Percentiles rank a stretch among this genome's conserved stretches.
Conservation (phyloP, 371 early-diverging fungal species). For the Conidiobolus incongruus region DNA sequence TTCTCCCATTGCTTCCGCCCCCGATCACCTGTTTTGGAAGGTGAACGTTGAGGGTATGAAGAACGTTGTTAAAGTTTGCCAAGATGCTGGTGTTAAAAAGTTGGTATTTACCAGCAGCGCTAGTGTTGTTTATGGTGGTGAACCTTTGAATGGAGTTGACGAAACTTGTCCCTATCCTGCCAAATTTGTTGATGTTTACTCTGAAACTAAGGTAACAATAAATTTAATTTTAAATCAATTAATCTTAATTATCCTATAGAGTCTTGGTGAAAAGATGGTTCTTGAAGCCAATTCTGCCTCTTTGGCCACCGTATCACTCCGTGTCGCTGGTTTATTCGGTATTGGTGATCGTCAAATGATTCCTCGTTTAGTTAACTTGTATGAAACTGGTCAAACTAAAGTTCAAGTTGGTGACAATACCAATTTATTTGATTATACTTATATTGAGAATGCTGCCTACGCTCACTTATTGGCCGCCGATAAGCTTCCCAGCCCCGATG, state of each 20-base stretch:
- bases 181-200: constrained; percentile 65
- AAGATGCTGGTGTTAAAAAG: constrained; percentile 30
- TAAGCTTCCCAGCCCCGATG: constrained; percentile 23
- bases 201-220: constrained; percentile 57
- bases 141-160: constrained; percentile 50
- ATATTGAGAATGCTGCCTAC: constrained; percentile 80
- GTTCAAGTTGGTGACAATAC: constrained; percentile 75
- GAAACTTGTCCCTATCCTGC: constrained; percentile 52
- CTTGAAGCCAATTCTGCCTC: constrained; percentile 45
- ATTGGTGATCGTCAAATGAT: constrained; percentile 75
- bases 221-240: not conserved
- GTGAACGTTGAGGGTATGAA: constrained; percentile 81
- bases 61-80: constrained; percentile 61
- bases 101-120: constrained; percentile 74
- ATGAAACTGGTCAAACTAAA: constrained; percentile 40
- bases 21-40: constrained; percentile 26
- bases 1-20: constrained; percentile 58
- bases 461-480: constrained; percentile 78
- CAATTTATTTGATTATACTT: constrained; percentile 75
- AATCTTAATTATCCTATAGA: constrained; percentile 11
- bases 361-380: constrained; percentile 49
- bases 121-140: constrained; percentile 69
- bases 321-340: constrained; percentile 86
- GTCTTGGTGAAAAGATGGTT: constrained; percentile 61
- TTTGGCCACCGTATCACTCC: constrained; percentile 50